Evolutionary conservation across 2,329 filamentous ascomycete species (phyloP), one percentile per base, ranked within the genome.

Genomic region (Onygena corvina): DNA sequence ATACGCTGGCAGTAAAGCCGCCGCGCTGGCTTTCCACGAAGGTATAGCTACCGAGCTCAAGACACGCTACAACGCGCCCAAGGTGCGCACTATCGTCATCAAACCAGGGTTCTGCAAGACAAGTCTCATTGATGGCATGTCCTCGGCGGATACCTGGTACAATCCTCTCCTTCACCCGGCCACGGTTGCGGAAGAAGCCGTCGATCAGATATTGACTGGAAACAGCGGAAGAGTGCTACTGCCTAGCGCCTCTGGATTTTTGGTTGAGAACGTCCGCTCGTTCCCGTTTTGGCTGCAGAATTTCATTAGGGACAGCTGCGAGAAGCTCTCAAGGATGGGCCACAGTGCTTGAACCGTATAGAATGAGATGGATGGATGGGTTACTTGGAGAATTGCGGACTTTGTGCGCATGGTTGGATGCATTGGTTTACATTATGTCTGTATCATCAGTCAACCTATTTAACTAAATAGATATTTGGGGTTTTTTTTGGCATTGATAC

Each of bases 1-100:
- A 65, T 87, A 87, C 65, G 70, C 72, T 1, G 73, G 77, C 5
- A 76, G 74, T 54, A 87, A 87, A 66, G 76, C 81, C 1, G 81
- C 79, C 0, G 76, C 80, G 1, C 61, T 84, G 18, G 68, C 77
- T 2, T 81, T 87, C 62, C 81, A 86, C 59, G 81, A 87, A 60
- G 83, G 72, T 0, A 64, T 84, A 2, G 67, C 73, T 1, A 70
- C 72, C 1, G 80, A 84, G 63, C 64, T 84, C 45, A 66, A 65
- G 31, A 76, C 75, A 3, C 66, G 72, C 27, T 84, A 86, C 62
- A 71, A 76, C 20, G 81, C 81, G 1, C 75, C 74, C 1, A 73
- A 72, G 50, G 76, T 86, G 23, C 72, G 81, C 46, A 84, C 81
- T 3, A 73, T 86, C n/a, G 58, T 80, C 5, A 74, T 85, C 45